phyloP scores from a whole-genome alignment of 2,329 filamentous ascomycete species.

The Leptosphaerulina australis region DNA sequence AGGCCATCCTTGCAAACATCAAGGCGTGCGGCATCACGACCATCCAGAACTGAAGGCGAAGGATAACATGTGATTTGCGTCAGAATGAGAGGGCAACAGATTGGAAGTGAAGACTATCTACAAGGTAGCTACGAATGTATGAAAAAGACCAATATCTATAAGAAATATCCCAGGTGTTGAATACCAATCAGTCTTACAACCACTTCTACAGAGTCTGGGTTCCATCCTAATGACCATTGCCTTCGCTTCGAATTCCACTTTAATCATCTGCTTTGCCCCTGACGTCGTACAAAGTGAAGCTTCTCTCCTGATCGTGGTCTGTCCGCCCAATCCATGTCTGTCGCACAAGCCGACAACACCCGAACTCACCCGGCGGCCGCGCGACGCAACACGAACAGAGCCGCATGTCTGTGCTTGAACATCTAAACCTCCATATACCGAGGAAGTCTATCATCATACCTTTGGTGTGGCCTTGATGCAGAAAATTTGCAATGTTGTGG shows the following conservation, averaged over 20 bases:
- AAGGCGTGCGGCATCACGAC: constrained; percentile 3
- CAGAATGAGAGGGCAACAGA: background rate
- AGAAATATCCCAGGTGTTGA: background rate
- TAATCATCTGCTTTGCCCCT: background rate
- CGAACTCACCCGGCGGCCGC: constrained; percentile 17
- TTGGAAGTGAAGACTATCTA: constrained; percentile 5
- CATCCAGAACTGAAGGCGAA: constrained; percentile 20
- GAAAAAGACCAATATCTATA: constrained; percentile 2
- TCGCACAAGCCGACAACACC: constrained; percentile 11
- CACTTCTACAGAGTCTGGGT: background rate
- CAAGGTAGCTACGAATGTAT: constrained; percentile 14
- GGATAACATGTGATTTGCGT: constrained; percentile 9
- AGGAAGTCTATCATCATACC: constrained; percentile 2
- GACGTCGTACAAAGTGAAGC: constrained; percentile 1
- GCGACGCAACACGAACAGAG: constrained; percentile 16
- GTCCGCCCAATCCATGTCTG: constrained; percentile 1
- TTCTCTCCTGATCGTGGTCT: constrained; percentile 13
- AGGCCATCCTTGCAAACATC: constrained; percentile 1
- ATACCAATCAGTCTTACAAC: background rate
- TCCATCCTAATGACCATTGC: background rate
- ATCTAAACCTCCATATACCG: constrained; percentile 13
- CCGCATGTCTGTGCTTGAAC: constrained; percentile 14
- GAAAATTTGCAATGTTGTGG: constrained; percentile 1
- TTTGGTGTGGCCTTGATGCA: background rate
- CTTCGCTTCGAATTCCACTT: background rate